phyloP scores from a whole-genome alignment of 2,329 filamentous ascomycete genomes.

The Helotiales sp. region DNA sequence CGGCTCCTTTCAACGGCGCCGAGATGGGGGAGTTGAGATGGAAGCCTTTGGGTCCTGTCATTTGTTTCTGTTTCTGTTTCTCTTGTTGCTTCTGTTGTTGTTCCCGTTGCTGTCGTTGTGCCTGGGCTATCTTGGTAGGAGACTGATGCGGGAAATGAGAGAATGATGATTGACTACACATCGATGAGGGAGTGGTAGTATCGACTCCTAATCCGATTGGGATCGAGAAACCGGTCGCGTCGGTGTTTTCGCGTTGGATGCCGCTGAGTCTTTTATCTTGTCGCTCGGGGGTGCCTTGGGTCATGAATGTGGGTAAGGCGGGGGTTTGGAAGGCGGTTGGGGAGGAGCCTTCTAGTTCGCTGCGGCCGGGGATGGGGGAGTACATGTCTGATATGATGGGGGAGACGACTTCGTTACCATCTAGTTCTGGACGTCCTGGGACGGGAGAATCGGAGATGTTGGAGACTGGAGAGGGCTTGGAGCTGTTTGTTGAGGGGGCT shows the following conservation, averaged over 20 bases:
- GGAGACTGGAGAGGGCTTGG: not conserved
- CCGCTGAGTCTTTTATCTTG: not conserved
- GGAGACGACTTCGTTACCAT: not conserved
- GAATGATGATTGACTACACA: not conserved
- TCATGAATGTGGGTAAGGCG: not conserved
- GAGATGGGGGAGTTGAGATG: slow-evolving; percentile 1
- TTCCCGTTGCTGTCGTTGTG: not conserved
- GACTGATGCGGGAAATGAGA: not conserved
- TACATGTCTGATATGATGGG: not conserved
- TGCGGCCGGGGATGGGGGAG: not conserved
- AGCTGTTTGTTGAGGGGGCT: not conserved
- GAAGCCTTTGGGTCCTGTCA: slow-evolving; percentile 4
- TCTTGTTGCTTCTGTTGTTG: not conserved
- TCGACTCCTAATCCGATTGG: slow-evolving; percentile 27
- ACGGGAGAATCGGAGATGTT: not conserved
- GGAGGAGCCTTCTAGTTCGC: not conserved
- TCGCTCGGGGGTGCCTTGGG: not conserved
- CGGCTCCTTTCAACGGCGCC: not conserved
- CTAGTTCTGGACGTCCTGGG: slow-evolving; percentile 16
- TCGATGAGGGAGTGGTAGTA: not conserved
- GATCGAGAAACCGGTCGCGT: slow-evolving; percentile 17
- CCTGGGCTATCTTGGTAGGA: too few species aligned
- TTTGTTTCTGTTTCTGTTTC: not conserved
- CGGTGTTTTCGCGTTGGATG: slow-evolving; percentile 1
- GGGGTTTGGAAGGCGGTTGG: not conserved